These are phyloP conservation scores for Camelina laxa DNA, from an alignment of 345 rosid species.

Conservation along the genomic window DNA sequence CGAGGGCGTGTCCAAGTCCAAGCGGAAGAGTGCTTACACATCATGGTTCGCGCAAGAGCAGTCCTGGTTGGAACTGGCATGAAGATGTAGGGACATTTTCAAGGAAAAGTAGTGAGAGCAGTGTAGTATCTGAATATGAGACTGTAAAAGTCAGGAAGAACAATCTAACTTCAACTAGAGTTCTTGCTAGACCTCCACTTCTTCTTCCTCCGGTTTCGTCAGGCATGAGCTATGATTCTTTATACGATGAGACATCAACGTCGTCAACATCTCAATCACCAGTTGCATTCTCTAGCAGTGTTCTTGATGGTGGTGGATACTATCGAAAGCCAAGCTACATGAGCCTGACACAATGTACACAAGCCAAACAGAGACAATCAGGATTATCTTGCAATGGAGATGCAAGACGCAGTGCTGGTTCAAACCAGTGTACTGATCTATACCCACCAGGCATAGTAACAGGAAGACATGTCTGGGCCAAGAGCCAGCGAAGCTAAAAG, in stretches of 20 bases:
- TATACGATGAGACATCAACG: slow-evolving; percentile 59
- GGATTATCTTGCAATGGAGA: slow-evolving; percentile 54
- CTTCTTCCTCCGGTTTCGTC: slow-evolving; percentile 46
- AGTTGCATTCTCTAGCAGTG: slow-evolving; percentile 43
- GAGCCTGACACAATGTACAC: slow-evolving; percentile 76
- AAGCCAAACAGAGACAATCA: slow-evolving; percentile 64
- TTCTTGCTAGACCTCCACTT: slow-evolving; percentile 60
- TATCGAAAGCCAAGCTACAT: slow-evolving; percentile 74
- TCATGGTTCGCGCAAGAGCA: slow-evolving; percentile 48
- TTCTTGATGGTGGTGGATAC: slow-evolving; percentile 49
- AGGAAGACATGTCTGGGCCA: slow-evolving; percentile 38
- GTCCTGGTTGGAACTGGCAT: slow-evolving; percentile 63
- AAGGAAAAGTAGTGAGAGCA: slow-evolving; percentile 57
- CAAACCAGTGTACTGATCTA: slow-evolving; percentile 57
- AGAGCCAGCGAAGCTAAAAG: slow-evolving; percentile 36
- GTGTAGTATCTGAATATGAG: slow-evolving; percentile 47
- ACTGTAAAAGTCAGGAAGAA: slow-evolving; percentile 68
- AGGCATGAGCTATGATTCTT: slow-evolving; percentile 61
- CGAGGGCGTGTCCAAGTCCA: slow-evolving; percentile 67
- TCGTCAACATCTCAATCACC: slow-evolving; percentile 65
- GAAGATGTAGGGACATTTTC: slow-evolving; percentile 55
- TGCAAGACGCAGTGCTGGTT: slow-evolving; percentile 54
- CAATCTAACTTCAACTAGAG: slow-evolving; percentile 57
- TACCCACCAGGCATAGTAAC: slow-evolving; percentile 54
- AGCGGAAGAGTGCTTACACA: slow-evolving; percentile 49